Evolutionary conservation across 2,329 filamentous ascomycete genomes (phyloP).

Genomic region (Neonectria hederae): DNA sequence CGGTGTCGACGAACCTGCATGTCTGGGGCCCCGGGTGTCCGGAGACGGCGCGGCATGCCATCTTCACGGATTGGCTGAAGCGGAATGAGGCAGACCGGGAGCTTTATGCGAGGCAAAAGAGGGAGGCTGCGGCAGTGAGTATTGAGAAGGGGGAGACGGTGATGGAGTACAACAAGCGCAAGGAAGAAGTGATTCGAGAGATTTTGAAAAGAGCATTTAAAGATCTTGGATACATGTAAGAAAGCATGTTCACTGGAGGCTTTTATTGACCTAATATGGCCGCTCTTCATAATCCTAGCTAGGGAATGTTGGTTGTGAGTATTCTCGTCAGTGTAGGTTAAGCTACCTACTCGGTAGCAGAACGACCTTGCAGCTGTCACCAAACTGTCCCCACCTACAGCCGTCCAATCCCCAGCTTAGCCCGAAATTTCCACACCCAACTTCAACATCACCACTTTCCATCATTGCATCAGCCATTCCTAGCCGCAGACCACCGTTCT

Average conservation of each 20-base stretch:
- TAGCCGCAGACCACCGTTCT: constrained; percentile 25
- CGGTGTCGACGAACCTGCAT: constrained; percentile 56
- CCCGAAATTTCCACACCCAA: constrained; percentile 41
- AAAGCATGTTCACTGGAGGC: too few species aligned
- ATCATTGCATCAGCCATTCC: constrained; percentile 27
- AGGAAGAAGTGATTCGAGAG: constrained; percentile 51
- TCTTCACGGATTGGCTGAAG: constrained; percentile 58
- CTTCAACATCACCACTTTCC: constrained; percentile 31
- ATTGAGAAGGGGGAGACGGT: constrained; percentile 42
- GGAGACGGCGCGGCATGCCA: constrained; percentile 53
- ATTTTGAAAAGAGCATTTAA: constrained; percentile 48
- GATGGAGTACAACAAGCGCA: constrained; percentile 53
- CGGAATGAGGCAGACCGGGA: constrained; percentile 49
- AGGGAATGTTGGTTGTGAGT: not conserved
- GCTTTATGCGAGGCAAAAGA: constrained; percentile 53
- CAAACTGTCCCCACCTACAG: constrained; percentile 21
- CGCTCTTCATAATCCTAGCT: not conserved
- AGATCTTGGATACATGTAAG: constrained; percentile 31
- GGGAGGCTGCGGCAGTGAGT: constrained; percentile 45
- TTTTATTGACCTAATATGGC: too few species aligned
- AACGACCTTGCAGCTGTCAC: not conserved
- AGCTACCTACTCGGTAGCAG: not conserved
- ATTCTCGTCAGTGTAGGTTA: constrained; percentile 31
- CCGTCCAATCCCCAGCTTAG: constrained; percentile 34
- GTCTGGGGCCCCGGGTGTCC: constrained; percentile 56